phyloP scores from a whole-genome alignment of 495 filamentous ascomycete genomes.

The Podospora sp. region DNA sequence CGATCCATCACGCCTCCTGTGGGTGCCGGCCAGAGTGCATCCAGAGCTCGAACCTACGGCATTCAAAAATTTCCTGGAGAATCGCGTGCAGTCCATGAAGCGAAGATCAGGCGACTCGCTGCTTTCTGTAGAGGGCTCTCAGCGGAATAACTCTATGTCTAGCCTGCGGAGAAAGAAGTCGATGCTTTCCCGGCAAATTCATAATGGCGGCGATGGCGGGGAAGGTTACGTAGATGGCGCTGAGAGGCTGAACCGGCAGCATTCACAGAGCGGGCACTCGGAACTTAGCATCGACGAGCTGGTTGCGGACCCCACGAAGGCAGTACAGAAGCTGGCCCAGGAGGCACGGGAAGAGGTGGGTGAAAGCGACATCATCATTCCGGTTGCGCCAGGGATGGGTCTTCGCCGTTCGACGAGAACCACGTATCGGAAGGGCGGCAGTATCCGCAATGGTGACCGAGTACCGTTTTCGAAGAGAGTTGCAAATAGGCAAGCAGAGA shows the following conservation, averaged over 20 bases:
- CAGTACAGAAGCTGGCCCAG: conserved; percentile 66
- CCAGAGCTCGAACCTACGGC: conserved; percentile 94
- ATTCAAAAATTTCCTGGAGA: conserved; percentile 95
- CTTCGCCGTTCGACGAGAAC: conserved; percentile 89
- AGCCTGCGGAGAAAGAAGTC: conserved; percentile 63
- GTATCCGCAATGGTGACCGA: conserved; percentile 51
- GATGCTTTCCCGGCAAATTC: conserved; percentile 91
- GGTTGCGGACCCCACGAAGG: conserved; percentile 76
- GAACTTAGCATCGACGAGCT: conserved; percentile 72
- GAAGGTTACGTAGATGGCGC: conserved; percentile 83
- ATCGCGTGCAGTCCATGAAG: conserved; percentile 85
- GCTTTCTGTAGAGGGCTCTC: conserved; percentile 66
- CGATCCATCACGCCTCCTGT: conserved; percentile 86
- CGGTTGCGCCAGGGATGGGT: conserved; percentile 71
- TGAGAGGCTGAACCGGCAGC: conserved; percentile 76
- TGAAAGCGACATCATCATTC: conserved; percentile 78
- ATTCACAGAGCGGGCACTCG: conserved; percentile 59
- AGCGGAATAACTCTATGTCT: conserved; percentile 59
- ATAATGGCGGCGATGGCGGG: conserved; percentile 64
- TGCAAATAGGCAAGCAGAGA: conserved; percentile 54
- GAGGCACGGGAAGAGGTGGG: conserved; percentile 40
- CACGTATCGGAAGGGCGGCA: conserved; percentile 83
- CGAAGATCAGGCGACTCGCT: conserved; percentile 74
- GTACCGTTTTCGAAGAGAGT: conserved; percentile 73
- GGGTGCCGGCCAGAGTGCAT: conserved; percentile 93